A percentile compares a stretch with the other conserved stretches of the same genome.
Conservation (phyloP, 345 rosid genomes). For the Arabis alpina region DNA sequence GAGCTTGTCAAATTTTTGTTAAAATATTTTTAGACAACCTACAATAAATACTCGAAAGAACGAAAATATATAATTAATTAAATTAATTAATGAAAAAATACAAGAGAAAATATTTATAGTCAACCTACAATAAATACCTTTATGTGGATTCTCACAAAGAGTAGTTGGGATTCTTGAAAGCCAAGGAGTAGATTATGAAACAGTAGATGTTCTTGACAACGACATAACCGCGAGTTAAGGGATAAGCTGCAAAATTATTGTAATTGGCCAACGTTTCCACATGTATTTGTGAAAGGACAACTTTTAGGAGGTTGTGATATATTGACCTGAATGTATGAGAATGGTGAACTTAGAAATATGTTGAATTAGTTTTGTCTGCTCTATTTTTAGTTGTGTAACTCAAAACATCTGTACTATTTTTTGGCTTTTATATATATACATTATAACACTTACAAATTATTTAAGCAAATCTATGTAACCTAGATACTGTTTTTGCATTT, state of each 20-base stretch:
- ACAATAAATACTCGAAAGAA: too few species aligned
- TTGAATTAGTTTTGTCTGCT: constrained; percentile 45
- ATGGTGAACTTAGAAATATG: constrained; percentile 71
- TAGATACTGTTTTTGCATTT: too few species aligned
- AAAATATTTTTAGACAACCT: too few species aligned
- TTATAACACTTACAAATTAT: not conserved
- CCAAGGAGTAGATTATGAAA: constrained; percentile 82
- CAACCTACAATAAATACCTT: constrained; percentile 37
- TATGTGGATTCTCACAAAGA: constrained; percentile 92
- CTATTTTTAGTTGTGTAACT: constrained; percentile 13
- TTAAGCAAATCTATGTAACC: too few species aligned
- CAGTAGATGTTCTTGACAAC: constrained; percentile 86
- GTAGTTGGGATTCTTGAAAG: constrained; percentile 81
- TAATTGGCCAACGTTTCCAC: constrained; percentile 95
- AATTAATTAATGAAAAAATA: too few species aligned
- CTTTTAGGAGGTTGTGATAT: constrained; percentile 90
- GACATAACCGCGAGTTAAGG: constrained; percentile 78
- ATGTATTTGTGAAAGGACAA: constrained; percentile 77
- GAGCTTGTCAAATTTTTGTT: too few species aligned
- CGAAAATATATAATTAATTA: too few species aligned
- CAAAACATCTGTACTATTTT: not conserved
- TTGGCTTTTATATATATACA: not conserved
- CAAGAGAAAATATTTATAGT: too few species aligned
- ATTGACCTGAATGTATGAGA: constrained; percentile 75
- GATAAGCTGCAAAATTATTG: constrained; percentile 83